These are phyloP conservation scores for Eimeria maxima DNA, from an alignment of 169 alveolate species.

Conservation along the genomic window DNA sequence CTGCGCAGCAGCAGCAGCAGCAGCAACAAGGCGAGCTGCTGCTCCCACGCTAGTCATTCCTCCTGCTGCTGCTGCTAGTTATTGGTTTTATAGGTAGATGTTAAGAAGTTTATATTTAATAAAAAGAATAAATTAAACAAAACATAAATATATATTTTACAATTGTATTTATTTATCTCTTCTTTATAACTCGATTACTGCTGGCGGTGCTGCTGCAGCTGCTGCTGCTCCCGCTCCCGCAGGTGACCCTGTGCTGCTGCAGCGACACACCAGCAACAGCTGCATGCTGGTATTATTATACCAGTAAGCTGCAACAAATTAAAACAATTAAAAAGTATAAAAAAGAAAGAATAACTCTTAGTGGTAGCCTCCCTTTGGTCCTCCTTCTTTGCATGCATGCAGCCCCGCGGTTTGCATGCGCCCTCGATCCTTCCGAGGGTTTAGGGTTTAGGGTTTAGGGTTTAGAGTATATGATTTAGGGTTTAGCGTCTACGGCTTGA, in stretches of 20 bases:
- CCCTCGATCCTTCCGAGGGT: no score
- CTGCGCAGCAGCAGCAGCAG: constrained; percentile 41
- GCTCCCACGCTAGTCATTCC: background rate
- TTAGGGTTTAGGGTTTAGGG: constrained; percentile 3
- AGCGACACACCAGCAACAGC: background rate
- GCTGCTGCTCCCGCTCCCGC: background rate
- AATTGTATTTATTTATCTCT: background rate
- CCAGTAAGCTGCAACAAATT: background rate
- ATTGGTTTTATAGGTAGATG: no score
- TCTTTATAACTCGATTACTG: background rate
- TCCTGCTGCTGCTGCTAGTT: background rate
- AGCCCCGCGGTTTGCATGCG: constrained; percentile 37
- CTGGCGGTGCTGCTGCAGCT: constrained; percentile 24
- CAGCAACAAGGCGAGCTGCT: background rate
- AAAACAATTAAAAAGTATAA: background rate
- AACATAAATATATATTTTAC: background rate
- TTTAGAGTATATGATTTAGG: background rate
- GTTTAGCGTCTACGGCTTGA: background rate
- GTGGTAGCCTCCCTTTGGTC: background rate
- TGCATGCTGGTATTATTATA: background rate
- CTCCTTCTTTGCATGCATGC: constrained; percentile 2
- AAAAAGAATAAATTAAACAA: no score
- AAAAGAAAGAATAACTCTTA: background rate
- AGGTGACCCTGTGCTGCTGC: no score
- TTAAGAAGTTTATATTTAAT: no score